Conservation (phyloP, 2,329 filamentous ascomycete species). For the Talaromyces sp. region DNA sequence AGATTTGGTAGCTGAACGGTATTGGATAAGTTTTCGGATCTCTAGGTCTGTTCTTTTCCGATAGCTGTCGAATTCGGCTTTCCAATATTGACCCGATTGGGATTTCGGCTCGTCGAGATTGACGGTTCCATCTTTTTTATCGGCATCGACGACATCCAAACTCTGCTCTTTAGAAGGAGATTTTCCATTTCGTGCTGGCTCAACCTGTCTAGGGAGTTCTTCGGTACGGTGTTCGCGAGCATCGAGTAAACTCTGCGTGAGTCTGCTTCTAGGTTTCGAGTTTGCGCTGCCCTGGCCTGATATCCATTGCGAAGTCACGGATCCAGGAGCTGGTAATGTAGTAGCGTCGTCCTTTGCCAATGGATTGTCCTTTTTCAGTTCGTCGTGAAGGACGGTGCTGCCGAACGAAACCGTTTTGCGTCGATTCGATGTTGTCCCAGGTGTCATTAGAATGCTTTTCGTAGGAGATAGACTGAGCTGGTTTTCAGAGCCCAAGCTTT, state of each 20-base stretch:
- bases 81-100: slow-evolving; percentile 58
- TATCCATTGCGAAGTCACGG: slow-evolving; percentile 41
- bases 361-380: slow-evolving; percentile 43
- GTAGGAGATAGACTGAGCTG: slow-evolving; percentile 45
- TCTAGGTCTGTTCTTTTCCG: slow-evolving; percentile 54
- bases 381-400: slow-evolving; percentile 53
- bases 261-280: slow-evolving; percentile 33
- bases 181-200: slow-evolving; percentile 13
- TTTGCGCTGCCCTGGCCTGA: slow-evolving; percentile 28
- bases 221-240: slow-evolving; percentile 25
- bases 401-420: slow-evolving; percentile 60
- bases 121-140: slow-evolving; percentile 44
- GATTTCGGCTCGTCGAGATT: slow-evolving; percentile 53
- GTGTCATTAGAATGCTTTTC: slow-evolving; percentile 61
- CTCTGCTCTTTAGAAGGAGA: slow-evolving; percentile 14
- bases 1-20: slow-evolving; percentile 55
- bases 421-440: slow-evolving; percentile 52
- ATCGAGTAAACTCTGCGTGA: slow-evolving; percentile 36
- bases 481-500: slow-evolving; percentile 20
- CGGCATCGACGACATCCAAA: slow-evolving; percentile 5
- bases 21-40: slow-evolving; percentile 56
- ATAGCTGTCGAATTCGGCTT: slow-evolving; percentile 56
- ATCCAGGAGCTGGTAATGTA: slow-evolving; percentile 41
- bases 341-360: slow-evolving; percentile 44
- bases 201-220: slow-evolving; percentile 21